A percentile compares a stretch with the other conserved stretches of the same genome.
These are phyloP conservation scores for Suaeda aralocaspica DNA, from an alignment of 148 eudicot species.

Conservation along the genomic window DNA sequence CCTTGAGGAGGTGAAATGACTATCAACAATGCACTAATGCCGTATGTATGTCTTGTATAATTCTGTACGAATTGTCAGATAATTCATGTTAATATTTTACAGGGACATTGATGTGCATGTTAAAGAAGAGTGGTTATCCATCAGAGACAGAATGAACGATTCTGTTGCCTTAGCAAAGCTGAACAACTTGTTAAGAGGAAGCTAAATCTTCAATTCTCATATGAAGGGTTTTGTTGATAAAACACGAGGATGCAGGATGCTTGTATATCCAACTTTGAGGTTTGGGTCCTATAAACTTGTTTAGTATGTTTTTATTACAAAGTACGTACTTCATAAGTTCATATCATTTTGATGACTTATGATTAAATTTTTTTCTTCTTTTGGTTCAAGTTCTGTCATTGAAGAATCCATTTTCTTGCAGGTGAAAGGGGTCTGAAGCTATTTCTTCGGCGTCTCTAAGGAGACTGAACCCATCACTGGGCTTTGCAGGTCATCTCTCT, in stretches of 20 bases:
- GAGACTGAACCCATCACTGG: neutral
- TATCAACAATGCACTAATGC: neutral
- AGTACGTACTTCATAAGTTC: too few species aligned
- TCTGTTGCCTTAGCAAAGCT: conserved; percentile 37
- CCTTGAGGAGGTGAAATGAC: conserved; percentile 64
- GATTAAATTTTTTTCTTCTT: neutral
- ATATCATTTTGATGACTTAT: neutral
- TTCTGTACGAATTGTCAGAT: neutral
- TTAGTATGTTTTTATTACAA: too few species aligned
- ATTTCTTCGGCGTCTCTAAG: neutral
- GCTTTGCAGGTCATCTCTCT: neutral
- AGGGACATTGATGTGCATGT: conserved; percentile 68
- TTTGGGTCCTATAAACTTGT: neutral
- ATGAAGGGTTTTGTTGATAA: conserved; percentile 20
- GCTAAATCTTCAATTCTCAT: conserved; percentile 12
- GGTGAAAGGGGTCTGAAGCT: conserved; percentile 1
- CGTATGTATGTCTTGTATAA: neutral
- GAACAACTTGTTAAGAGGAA: conserved; percentile 30
- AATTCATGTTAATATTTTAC: conserved; percentile 1
- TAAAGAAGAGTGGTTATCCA: conserved; percentile 73
- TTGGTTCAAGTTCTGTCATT: neutral
- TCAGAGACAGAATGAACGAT: conserved; percentile 59
- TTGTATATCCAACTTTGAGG: conserved; percentile 1
- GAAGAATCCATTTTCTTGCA: neutral
- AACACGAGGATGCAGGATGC: conserved; percentile 14